Evolutionary conservation across 768 basidiomycete species (phyloP).

Genomic region (Boletellus ananiceps): DNA sequence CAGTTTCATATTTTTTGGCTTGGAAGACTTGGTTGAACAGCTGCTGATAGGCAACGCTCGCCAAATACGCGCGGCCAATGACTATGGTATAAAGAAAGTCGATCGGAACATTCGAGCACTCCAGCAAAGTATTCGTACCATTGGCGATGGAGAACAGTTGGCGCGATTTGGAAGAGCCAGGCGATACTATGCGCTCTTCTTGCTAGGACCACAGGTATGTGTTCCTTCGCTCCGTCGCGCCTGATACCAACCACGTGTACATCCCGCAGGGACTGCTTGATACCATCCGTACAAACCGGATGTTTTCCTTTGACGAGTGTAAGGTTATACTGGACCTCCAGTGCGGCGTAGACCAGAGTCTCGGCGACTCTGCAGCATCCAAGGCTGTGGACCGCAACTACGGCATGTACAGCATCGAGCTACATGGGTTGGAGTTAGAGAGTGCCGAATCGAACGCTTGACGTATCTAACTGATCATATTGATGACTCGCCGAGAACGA

Average conservation of each 20-base stretch:
- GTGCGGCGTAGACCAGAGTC: conserved; percentile 72
- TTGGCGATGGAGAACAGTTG: conserved; percentile 54
- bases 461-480: conserved; percentile 17
- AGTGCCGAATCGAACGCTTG: conserved; percentile 35
- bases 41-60: conserved; percentile 73
- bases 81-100: conserved; percentile 81
- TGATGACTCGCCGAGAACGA: conserved; percentile 1
- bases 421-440: conserved; percentile 74
- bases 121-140: conserved; percentile 84
- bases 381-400: conserved; percentile 68
- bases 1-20: conserved; percentile 85
- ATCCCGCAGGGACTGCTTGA: conserved; percentile 70
- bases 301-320: conserved; percentile 89
- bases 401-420: conserved; percentile 84
- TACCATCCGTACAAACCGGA: conserved; percentile 52
- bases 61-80: conserved; percentile 62
- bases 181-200: conserved; percentile 78
- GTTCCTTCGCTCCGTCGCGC: not conserved
- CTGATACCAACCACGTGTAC: not conserved
- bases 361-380: conserved; percentile 44
- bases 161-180: conserved; percentile 74
- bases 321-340: conserved; percentile 86
- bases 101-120: conserved; percentile 84
- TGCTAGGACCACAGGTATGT: conserved; percentile 65
- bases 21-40: conserved; percentile 82